Conservation (phyloP, 495 filamentous ascomycete genomes). For the Ascodesmis nigricans region DNA sequence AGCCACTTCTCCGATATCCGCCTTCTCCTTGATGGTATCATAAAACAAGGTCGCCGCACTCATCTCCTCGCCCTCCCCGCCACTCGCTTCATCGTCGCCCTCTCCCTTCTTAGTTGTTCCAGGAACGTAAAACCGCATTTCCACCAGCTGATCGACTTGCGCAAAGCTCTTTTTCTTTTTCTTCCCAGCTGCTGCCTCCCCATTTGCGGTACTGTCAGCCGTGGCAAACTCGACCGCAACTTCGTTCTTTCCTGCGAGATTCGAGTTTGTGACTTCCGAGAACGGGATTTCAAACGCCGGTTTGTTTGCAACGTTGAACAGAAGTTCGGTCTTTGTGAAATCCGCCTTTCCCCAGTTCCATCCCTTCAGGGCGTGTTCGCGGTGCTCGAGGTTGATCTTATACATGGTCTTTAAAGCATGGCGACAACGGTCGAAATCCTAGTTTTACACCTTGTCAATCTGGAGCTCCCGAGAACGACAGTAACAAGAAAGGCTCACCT, state of each 20-base stretch:
- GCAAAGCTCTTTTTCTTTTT: constrained; percentile 75
- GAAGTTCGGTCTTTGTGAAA: constrained; percentile 80
- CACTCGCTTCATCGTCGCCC: constrained; percentile 48
- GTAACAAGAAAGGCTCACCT: constrained; percentile 25
- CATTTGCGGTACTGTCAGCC: constrained; percentile 62
- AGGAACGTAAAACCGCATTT: constrained; percentile 98
- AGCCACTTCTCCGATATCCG: constrained; percentile 95
- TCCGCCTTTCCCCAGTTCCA: constrained; percentile 99
- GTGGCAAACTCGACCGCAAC: constrained; percentile 87
- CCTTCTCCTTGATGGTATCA: constrained; percentile 93
- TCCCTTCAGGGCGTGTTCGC: constrained; percentile 82
- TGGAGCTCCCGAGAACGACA: not conserved
- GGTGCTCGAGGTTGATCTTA: constrained; percentile 69
- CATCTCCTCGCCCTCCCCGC: constrained; percentile 54
- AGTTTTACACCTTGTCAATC: constrained; percentile 2
- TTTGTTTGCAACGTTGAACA: constrained; percentile 91
- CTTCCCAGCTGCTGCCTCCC: constrained; percentile 82
- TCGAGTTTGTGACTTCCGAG: constrained; percentile 92
- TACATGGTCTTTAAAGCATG: constrained; percentile 96
- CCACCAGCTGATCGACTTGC: constrained; percentile 76
- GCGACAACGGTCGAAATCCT: constrained; percentile 75
- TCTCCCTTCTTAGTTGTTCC: constrained; percentile 73
- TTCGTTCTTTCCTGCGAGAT: constrained; percentile 92
- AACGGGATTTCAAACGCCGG: constrained; percentile 96
- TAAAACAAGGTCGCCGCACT: constrained; percentile 91